These are phyloP conservation scores for Cyberlindnera xishuangbannaensis DNA, from an alignment of 805 yeast species.

Conservation along the genomic window DNA sequence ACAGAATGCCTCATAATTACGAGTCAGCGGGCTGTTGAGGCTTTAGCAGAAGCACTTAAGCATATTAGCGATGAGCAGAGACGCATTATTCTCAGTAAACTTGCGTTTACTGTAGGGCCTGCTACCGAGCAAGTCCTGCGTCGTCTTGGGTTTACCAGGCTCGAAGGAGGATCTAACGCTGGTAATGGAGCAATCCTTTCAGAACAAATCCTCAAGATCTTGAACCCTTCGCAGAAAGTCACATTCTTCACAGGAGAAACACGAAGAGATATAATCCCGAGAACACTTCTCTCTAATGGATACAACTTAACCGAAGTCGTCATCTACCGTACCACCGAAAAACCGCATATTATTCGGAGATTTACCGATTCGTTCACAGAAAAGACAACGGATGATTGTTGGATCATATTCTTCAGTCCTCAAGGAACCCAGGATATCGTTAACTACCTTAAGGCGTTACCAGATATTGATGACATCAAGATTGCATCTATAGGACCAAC, in stretches of 20 bases:
- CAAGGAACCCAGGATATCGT: slow-evolving; percentile 74
- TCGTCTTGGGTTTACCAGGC: slow-evolving; percentile 57
- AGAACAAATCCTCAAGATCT: slow-evolving; percentile 44
- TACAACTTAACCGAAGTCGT: slow-evolving; percentile 51
- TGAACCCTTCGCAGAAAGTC: slow-evolving; percentile 26
- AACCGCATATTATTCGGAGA: slow-evolving; percentile 36
- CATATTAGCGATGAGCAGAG: slow-evolving; percentile 13
- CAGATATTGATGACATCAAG: slow-evolving; percentile 19
- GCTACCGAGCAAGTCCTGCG: slow-evolving; percentile 62
- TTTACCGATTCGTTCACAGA: slow-evolving; percentile 28
- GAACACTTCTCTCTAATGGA: slow-evolving; percentile 38
- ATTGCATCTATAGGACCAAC: slow-evolving; percentile 93
- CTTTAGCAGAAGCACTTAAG: slow-evolving; percentile 43
- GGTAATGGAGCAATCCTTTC: slow-evolving; percentile 78
- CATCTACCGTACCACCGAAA: slow-evolving; percentile 60
- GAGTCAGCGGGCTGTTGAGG: slow-evolving; percentile 88
- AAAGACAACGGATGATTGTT: slow-evolving; percentile 28
- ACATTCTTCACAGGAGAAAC: slow-evolving; percentile 84
- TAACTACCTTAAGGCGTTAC: slow-evolving; percentile 30
- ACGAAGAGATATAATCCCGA: slow-evolving; percentile 77
- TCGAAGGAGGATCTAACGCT: slow-evolving; percentile 68
- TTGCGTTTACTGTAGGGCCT: slow-evolving; percentile 87
- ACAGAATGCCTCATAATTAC: slow-evolving; percentile 66
- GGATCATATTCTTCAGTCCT: slow-evolving; percentile 89
- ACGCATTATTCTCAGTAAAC: slow-evolving; percentile 36